These are phyloP conservation scores for Cupressus sempervirens DNA, from an alignment of 75 land plant species.

Conservation along the genomic window DNA sequence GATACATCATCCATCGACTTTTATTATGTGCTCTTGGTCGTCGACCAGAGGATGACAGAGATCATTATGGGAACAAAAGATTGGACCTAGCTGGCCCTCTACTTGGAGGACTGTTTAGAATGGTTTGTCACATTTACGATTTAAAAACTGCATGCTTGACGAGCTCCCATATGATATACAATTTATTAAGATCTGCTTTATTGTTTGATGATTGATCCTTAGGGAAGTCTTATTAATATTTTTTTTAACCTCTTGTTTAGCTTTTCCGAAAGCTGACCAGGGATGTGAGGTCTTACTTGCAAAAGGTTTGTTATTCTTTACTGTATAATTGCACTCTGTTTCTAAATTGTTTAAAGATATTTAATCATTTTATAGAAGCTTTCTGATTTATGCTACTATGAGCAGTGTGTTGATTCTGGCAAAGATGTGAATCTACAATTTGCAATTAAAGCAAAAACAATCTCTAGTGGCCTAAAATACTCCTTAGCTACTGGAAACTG, in stretches of 20 bases:
- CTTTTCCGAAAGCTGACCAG: constrained; percentile 94
- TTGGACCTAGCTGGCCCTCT: constrained; percentile 99
- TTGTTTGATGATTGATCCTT: constrained; percentile 1
- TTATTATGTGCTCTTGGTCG: constrained; percentile 93
- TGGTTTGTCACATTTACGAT: constrained; percentile 41
- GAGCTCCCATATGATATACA: neutral
- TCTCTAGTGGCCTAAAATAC: constrained; percentile 97
- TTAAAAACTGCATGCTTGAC: neutral
- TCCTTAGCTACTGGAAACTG: constrained; percentile 99
- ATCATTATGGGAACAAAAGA: constrained; percentile 99
- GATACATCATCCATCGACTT: constrained; percentile 94
- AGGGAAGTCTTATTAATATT: neutral
- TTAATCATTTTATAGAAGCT: neutral
- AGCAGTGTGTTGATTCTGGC: constrained; percentile 96
- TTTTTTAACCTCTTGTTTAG: constrained; percentile 32
- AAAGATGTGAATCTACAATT: constrained; percentile 97
- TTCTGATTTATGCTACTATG: neutral
- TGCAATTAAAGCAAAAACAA: constrained; percentile 99
- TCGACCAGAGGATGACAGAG: constrained; percentile 96
- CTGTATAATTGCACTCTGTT: constrained; percentile 5
- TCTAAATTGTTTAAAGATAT: neutral
- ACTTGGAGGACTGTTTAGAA: constrained; percentile 96
- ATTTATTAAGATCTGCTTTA: neutral
- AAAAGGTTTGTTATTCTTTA: constrained; percentile 51
- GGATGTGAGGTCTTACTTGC: constrained; percentile 92